Base-by-base conservation (phyloP, 2,329 filamentous ascomycete species). In the Aspergillus fumigatus region DNA sequence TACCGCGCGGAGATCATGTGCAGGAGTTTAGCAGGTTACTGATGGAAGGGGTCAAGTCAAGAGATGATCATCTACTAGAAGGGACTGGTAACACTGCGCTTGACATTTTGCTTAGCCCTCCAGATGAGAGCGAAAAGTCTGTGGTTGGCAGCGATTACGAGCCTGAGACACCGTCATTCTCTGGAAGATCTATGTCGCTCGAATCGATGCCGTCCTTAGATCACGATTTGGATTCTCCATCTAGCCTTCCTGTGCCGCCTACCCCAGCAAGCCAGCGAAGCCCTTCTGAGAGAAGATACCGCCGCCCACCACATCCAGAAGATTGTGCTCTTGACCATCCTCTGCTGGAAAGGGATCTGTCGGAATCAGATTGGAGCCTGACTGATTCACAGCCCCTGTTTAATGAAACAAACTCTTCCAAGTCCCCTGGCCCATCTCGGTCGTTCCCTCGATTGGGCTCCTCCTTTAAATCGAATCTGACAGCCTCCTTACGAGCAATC, bases 381-480 rank as follows among this genome's bases (percentile, higher is more conserved):
- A 48, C 51, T 29, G 58, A 35, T 11, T 47, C 47, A 21, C 51
- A 62, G 26, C 51, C 62, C 17, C 51, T 50, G 6, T 57, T 59
- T 9, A 17, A 55, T 14, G 60, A 62, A 25, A 49, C 56, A 3
- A 54, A 50, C 3, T 55, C 60, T 26, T 51, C 55, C 40, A 69
- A 62, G 45, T 58, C 53, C 51, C 50, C 69, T 70, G 56, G 64
- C 67, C 40, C 65, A 60, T 57, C 70, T 62, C 58, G 70, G 63
- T 58, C 67, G 65, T 61, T 73, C 41, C 76, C 78, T 48, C 78
- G 78, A 53, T 60, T 77, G 4, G 74, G 73, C 51, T 75, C 75
- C 19, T 80, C 78, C 1, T 83, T 87, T 73, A 85, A 83, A 59
- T 87, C 84, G 0, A 87, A 87, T 58, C 73, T 87, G 47, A 87